These are phyloP conservation scores for Barbatosphaeria neglecta DNA, from an alignment of 495 filamentous ascomycete species.

Conservation along the genomic window DNA sequence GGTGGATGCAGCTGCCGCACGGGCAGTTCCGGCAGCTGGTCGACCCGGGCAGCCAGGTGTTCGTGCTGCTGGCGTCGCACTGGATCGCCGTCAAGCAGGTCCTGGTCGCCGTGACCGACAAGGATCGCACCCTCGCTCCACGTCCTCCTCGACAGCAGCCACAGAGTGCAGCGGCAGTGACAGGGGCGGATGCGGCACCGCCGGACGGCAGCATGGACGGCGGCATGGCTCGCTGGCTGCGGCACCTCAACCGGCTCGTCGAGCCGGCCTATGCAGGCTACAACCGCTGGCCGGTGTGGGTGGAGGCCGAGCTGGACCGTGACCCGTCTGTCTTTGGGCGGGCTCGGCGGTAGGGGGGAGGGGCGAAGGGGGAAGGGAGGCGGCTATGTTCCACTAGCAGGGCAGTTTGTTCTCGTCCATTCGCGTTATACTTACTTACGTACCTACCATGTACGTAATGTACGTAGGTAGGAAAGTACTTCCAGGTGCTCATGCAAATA, in stretches of 20 bases:
- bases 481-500: too few relatives aligned
- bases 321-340: slow-evolving; percentile 25
- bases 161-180: not conserved
- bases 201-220: slow-evolving; percentile 8
- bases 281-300: slow-evolving; percentile 38
- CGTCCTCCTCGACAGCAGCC: not conserved
- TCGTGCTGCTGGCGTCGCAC: slow-evolving; percentile 43
- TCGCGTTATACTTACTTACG: too few relatives aligned
- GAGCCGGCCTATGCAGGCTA: slow-evolving; percentile 22
- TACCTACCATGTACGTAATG: too few relatives aligned
- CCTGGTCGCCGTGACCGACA: slow-evolving; percentile 36
- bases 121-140: slow-evolving; percentile 9
- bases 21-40: slow-evolving; percentile 41
- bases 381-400: too few relatives aligned
- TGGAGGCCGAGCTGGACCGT: slow-evolving; percentile 26
- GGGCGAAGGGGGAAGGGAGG: not conserved
- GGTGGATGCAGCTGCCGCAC: slow-evolving; percentile 42
- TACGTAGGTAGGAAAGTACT: too few relatives aligned
- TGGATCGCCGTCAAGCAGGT: slow-evolving; percentile 47
- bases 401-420: too few relatives aligned
- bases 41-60: slow-evolving; percentile 34
- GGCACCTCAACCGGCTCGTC: slow-evolving; percentile 28
- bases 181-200: not conserved
- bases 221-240: slow-evolving; percentile 28
- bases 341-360: not conserved